A percentile compares a stretch with the other conserved stretches of the same genome.
Evolutionary conservation across 176 grass and related monocot species (phyloP).

Genomic region (Oryza longistaminata): DNA sequence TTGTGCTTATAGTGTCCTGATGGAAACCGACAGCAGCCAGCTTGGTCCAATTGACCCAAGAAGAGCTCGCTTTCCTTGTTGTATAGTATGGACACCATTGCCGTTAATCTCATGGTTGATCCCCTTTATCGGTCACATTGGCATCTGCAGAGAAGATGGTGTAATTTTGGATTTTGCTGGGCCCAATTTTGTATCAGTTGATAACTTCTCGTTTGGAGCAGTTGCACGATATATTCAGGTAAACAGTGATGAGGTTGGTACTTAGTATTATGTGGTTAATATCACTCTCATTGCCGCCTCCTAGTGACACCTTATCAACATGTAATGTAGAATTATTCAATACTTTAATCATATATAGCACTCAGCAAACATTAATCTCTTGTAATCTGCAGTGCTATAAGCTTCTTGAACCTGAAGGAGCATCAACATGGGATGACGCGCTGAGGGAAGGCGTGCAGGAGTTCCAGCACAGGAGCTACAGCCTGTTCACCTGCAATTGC

Average conservation of each 20-base stretch:
- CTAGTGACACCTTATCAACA: neutral
- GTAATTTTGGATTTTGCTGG: slow-evolving; percentile 94
- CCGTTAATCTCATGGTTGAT: slow-evolving; percentile 91
- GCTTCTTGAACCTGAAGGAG: slow-evolving; percentile 53
- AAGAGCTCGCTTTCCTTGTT: slow-evolving; percentile 83
- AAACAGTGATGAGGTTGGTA: slow-evolving; percentile 65
- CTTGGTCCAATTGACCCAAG: slow-evolving; percentile 62
- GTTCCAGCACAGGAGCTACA: slow-evolving; percentile 89
- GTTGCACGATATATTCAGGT: slow-evolving; percentile 80
- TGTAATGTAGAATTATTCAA: neutral
- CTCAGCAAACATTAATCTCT: neutral
- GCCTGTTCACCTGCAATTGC: slow-evolving; percentile 93
- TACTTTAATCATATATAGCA: neutral
- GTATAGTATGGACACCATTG: slow-evolving; percentile 92
- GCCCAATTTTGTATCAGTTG: slow-evolving; percentile 87
- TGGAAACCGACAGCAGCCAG: slow-evolving; percentile 46
- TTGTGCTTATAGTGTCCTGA: slow-evolving; percentile 30
- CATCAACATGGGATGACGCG: slow-evolving; percentile 61
- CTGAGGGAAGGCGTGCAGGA: slow-evolving; percentile 71
- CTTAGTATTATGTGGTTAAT: neutral
- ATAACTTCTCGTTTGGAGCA: slow-evolving; percentile 89
- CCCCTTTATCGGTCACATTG: slow-evolving; percentile 91
- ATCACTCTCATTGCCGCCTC: neutral
- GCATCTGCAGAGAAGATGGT: slow-evolving; percentile 93
- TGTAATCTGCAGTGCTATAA: slow-evolving; percentile 56